These are phyloP conservation scores for Auricularia cornea DNA, from an alignment of 768 basidiomycete species.

Conservation along the genomic window DNA sequence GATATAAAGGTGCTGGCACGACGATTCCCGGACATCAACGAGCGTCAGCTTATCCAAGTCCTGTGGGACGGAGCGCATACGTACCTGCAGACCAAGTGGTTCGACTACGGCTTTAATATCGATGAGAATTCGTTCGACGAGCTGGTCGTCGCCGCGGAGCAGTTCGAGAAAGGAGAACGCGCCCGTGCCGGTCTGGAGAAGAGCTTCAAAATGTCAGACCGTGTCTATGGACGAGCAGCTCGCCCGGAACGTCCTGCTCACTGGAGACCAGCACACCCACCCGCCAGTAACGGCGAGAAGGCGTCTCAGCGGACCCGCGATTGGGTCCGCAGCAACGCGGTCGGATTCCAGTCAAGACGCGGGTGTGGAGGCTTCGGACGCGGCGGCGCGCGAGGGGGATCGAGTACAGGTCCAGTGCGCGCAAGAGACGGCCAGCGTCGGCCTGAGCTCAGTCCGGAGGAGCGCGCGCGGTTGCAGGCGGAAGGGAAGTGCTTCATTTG, in stretches of 20 bases:
- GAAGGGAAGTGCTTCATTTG: constrained; percentile 24
- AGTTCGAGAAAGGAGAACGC: constrained; percentile 24
- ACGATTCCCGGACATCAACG: constrained; percentile 23
- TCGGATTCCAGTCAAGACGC: no score
- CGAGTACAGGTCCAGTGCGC: not conserved
- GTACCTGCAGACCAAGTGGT: constrained; percentile 22
- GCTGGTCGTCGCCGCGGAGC: constrained; percentile 21
- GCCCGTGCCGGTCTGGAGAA: not conserved
- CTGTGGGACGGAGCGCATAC: constrained; percentile 27
- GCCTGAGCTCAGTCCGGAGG: not conserved
- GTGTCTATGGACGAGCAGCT: not conserved
- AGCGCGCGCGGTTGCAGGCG: not conserved
- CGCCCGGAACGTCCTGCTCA: not conserved
- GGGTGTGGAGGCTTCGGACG: not conserved
- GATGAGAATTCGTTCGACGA: constrained; percentile 17
- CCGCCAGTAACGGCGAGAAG: not conserved
- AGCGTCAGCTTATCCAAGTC: constrained; percentile 21
- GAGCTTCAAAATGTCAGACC: not conserved
- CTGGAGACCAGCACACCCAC: not conserved
- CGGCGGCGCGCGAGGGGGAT: not conserved
- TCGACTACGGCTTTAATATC: constrained; percentile 21
- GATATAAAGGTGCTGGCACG: constrained; percentile 27
- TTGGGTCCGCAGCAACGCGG: no score
- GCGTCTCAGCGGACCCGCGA: no score
- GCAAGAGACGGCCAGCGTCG: no score